Evolutionary conservation across 805 yeast species (phyloP), one percentile per base, ranked within the genome.

Genomic region (Candida broadrunensis): DNA sequence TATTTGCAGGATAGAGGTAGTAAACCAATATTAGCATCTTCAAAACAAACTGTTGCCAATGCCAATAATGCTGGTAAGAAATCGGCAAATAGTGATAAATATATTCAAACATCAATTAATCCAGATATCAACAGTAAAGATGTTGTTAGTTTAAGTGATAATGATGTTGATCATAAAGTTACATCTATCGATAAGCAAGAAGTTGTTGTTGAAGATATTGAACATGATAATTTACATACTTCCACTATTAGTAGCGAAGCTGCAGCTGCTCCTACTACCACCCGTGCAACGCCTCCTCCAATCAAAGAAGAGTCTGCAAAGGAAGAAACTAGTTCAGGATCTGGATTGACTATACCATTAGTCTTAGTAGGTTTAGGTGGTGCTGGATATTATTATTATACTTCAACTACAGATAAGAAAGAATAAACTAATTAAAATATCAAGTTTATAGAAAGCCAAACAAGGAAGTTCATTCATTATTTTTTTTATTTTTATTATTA

Each of bases 71-170:
- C 50, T 39, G 35, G 45, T 6, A 42, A 48, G 35, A 67, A 64
- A 45, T 61, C 67, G 3, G 65, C 63, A 36, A 65, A 66, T 49
- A 58, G 65, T 41, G 70, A 67, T 35, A 61, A 65, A 46, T 70
- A 70, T 44, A 53, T 66, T 33, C 74, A 70, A 45, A 50, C 64
- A 41, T 68, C 74, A 15, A 44, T 65, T 41, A 70, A 70, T 44
- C 73, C 74, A 5, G 54, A 61, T 34, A 64, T 69, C 43, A 70
- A 70, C 54, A 50, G 60, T 33, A 50, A 61, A 2, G 60, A 60
- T 14, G 69, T 70, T 23, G 56, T 57, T 29, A 66, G 56, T 46
- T 56, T 67, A 52, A 61, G 71, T 37, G 66, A 59, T 16, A 54
- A 50, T 35, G 56, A 54, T 16, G 66, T 69, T 36, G 65, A 62